phyloP scores from a whole-genome alignment of 495 filamentous ascomycete genomes.

The Diplogelasinospora grovesii region DNA sequence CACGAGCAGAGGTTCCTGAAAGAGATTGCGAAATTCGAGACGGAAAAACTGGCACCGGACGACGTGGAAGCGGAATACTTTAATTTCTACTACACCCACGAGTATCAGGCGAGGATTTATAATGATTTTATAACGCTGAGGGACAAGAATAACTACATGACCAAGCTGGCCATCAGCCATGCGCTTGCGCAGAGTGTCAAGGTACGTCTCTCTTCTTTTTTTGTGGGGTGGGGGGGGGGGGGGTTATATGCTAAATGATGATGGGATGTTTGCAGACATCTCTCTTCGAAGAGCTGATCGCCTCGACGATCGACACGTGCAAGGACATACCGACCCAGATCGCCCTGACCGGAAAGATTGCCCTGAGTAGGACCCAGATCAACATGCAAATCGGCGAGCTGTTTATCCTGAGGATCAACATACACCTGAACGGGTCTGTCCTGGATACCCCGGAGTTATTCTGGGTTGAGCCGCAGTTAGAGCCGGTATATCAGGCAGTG shows the following conservation, averaged over 20 bases:
- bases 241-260: slow-evolving; percentile 6
- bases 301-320: slow-evolving; percentile 81
- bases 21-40: slow-evolving; percentile 92
- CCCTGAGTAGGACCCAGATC: slow-evolving; percentile 75
- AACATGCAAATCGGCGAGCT: slow-evolving; percentile 98
- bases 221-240: no score
- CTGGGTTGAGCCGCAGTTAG: slow-evolving; percentile 95
- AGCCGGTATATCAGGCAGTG: slow-evolving; percentile 91
- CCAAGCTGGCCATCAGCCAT: slow-evolving; percentile 92
- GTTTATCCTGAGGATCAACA: slow-evolving; percentile 94
- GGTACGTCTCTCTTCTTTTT: slow-evolving; percentile 33
- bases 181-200: slow-evolving; percentile 91
- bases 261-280: slow-evolving; percentile 84
- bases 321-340: slow-evolving; percentile 87
- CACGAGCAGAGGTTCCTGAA: slow-evolving; percentile 86
- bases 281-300: slow-evolving; percentile 92
- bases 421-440: slow-evolving; percentile 93
- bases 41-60: slow-evolving; percentile 77
- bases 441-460: slow-evolving; percentile 97
- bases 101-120: slow-evolving; percentile 97
- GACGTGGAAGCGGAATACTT: slow-evolving; percentile 95
- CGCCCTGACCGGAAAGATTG: slow-evolving; percentile 82
- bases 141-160: slow-evolving; percentile 95
- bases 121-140: slow-evolving; percentile 96
- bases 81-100: slow-evolving; percentile 97